A percentile compares a stretch with the other conserved stretches of the same genome.
Evolutionary conservation across 208 protist genomes (phyloP).

Genomic region (Trypanosoma conorhini): DNA sequence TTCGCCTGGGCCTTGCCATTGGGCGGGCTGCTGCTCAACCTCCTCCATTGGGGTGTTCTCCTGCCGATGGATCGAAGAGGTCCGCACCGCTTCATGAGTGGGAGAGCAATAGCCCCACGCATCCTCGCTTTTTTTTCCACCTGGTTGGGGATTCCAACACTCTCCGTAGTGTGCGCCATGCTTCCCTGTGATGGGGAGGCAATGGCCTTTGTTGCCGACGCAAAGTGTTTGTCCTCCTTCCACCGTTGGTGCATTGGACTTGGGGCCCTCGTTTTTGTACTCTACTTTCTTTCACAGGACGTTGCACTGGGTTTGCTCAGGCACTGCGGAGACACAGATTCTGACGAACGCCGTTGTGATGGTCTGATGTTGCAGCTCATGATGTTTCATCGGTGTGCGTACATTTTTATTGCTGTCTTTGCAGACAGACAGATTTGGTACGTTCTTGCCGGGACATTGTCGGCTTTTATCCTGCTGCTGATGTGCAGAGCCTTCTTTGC

Average conservation of each 20-base stretch:
- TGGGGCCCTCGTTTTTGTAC: constrained; percentile 3
- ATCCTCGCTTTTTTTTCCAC: not conserved
- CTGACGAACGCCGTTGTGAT: constrained; percentile 14
- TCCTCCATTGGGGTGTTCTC: constrained; percentile 13
- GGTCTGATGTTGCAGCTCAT: constrained; percentile 23
- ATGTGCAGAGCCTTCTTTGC: constrained; percentile 6
- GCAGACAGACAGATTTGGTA: constrained; percentile 9
- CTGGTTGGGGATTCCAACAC: constrained; percentile 14
- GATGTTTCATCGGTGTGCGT: constrained; percentile 23
- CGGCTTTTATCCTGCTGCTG: not conserved
- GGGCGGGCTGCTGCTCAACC: constrained; percentile 4
- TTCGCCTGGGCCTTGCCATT: constrained; percentile 11
- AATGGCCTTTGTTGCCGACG: constrained; percentile 11
- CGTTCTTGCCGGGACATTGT: not conserved
- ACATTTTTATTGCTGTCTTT: constrained; percentile 13
- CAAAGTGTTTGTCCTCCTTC: constrained; percentile 5
- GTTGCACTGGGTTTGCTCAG: constrained; percentile 4
- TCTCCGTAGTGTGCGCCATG: constrained; percentile 3
- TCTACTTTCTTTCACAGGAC: constrained; percentile 17
- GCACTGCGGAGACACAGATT: not conserved
- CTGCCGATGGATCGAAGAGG: constrained; percentile 14
- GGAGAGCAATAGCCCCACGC: not conserved
- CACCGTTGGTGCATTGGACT: constrained; percentile 11
- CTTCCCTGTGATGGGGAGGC: constrained; percentile 23
- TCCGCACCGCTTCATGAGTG: constrained; percentile 8